Evolutionary conservation across 2,329 filamentous ascomycete genomes (phyloP), one percentile per base, ranked within the genome.

Genomic region (Microsporum ferrugineum): DNA sequence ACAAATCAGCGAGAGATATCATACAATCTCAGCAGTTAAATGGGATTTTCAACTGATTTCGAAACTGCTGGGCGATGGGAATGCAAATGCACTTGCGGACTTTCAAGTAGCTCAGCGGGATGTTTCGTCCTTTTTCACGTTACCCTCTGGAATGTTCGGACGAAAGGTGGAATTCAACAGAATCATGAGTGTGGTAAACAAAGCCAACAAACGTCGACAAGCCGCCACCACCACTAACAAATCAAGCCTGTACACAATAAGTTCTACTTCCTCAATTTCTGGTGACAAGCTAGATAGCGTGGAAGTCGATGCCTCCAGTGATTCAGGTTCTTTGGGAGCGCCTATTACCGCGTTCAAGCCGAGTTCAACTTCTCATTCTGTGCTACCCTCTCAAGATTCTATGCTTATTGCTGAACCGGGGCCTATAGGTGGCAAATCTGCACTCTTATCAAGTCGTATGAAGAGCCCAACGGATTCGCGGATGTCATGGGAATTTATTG

Each of bases 51-150:
- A 85, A 58, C 81, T 85, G 67, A 85, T 96, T 3, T 85, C 89
- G 65, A 82, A 86, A 65, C 80, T 92, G 41, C 77, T 96, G 5
- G 84, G 82, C 2, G 84, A 90, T 67, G 91, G 90, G 17, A 86
- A 96, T 67, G 80, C 82, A 63, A 76, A 83, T 59, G 84, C 85
- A 0, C 77, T 96, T 59, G 84, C 84, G 62, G 81, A 86, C 43
- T 95, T 89, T 79, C 80, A 83, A 64, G 85, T 95, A 63, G 91
- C 84, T 10, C 84, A 85, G n/a, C 89, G 86, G 62, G 92, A 97
- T 72, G 85, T 96, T 0, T 95, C 90, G 0, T 95, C 91, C 3
- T 94, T 95, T 70, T 96, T 96, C 74, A 88, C 91, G 66, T 80
- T 96, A 23, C 92, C 92, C 0, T 83, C 84, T 0, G 80, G 81